Conservation (phyloP, 1,139 yeast species). For the Taphrina communis region DNA sequence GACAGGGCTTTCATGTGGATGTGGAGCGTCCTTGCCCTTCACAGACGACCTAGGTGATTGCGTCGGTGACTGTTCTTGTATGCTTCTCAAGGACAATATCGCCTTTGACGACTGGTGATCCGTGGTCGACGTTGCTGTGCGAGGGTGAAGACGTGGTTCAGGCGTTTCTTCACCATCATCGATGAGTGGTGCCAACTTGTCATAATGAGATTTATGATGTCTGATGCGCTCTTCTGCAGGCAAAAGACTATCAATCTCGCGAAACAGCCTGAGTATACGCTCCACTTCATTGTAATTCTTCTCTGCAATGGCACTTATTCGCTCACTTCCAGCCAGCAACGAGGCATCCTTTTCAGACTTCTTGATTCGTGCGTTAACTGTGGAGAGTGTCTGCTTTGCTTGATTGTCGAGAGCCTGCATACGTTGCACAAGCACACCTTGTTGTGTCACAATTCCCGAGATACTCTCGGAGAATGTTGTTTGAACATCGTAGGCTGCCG, state of each 20-base stretch:
- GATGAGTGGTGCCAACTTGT: slow-evolving; percentile 9
- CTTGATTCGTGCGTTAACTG: neutral
- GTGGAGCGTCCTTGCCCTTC: neutral
- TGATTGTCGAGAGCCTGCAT: slow-evolving; percentile 10
- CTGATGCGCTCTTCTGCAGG: slow-evolving; percentile 8
- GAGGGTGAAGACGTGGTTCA: neutral
- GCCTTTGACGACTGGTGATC: neutral
- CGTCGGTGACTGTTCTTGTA: slow-evolving; percentile 18
- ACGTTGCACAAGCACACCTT: neutral
- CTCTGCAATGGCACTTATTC: slow-evolving; percentile 16
- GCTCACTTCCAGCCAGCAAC: slow-evolving; percentile 9
- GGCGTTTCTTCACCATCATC: neutral
- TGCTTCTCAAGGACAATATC: neutral
- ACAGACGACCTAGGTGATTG: neutral
- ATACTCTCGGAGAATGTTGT: slow-evolving; percentile 6
- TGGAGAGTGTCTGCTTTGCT: slow-evolving; percentile 1
- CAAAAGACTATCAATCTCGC: slow-evolving; percentile 12
- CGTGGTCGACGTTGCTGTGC: neutral
- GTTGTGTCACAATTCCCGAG: neutral
- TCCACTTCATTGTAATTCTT: slow-evolving; percentile 22
- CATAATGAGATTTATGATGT: slow-evolving; percentile 12
- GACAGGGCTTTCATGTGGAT: neutral
- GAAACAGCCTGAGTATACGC: slow-evolving; percentile 16
- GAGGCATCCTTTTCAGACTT: slow-evolving; percentile 16
- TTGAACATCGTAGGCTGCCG: neutral